Percentiles rank a stretch among this genome's conserved stretches.
phyloP scores from a whole-genome alignment of 2,329 filamentous ascomycete genomes.

The Paracoccidioides brasiliensis region DNA sequence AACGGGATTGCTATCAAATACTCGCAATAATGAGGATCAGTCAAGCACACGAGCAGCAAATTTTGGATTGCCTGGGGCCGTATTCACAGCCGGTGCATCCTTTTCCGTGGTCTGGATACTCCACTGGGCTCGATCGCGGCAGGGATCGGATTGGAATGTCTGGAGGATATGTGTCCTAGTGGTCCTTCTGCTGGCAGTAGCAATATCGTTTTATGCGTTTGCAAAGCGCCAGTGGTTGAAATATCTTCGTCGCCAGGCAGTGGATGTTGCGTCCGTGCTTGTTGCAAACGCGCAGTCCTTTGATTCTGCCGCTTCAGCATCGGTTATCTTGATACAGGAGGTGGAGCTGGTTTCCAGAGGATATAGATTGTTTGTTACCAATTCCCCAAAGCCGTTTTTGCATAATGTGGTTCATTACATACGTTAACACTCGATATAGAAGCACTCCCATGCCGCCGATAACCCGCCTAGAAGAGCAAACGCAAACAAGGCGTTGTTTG shows the following conservation, averaged over 20 bases:
- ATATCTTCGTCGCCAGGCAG: slow-evolving; percentile 60
- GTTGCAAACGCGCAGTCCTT: slow-evolving; percentile 66
- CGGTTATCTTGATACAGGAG: slow-evolving; percentile 75
- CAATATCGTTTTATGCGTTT: slow-evolving; percentile 54
- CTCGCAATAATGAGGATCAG: slow-evolving; percentile 18
- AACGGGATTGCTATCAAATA: slow-evolving; percentile 21
- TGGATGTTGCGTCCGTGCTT: slow-evolving; percentile 55
- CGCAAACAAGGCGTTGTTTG: slow-evolving; percentile 64
- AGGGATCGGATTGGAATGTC: slow-evolving; percentile 30
- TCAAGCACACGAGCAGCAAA: slow-evolving; percentile 25
- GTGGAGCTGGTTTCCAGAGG: slow-evolving; percentile 90
- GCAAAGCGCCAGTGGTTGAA: slow-evolving; percentile 70
- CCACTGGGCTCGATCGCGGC: slow-evolving; percentile 54
- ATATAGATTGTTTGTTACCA: slow-evolving; percentile 57
- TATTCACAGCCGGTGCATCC: slow-evolving; percentile 49
- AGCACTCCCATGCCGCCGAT: slow-evolving; percentile 86
- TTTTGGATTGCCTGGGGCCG: slow-evolving; percentile 51
- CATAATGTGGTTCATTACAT: neutral
- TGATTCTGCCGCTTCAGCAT: slow-evolving; percentile 62
- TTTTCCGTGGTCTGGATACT: slow-evolving; percentile 54
- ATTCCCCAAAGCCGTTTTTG: neutral
- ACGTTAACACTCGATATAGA: slow-evolving; percentile 35
- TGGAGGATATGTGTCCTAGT: slow-evolving; percentile 28
- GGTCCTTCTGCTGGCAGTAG: slow-evolving; percentile 39
- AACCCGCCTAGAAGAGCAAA: slow-evolving; percentile 73